Evolutionary conservation across 202 grass and related monocot genomes (phyloP).

Genomic region (Saccharum hybrid): DNA sequence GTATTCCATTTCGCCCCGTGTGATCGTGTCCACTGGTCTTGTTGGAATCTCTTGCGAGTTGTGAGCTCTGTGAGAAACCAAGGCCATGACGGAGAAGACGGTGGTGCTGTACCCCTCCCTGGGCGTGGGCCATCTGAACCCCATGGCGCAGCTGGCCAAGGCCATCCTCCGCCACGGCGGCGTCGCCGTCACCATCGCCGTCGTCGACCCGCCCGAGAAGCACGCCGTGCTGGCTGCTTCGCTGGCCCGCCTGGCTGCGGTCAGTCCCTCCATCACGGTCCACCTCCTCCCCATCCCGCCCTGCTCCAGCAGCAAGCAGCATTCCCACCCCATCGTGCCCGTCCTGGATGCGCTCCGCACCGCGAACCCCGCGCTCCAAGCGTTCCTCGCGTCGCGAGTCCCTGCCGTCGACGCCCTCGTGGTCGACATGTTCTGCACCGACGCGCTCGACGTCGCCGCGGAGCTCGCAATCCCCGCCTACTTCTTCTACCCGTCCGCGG

Average conservation of each 20-base stretch:
- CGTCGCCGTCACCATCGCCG: conserved; percentile 55
- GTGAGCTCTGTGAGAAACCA: not conserved
- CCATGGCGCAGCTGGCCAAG: conserved; percentile 64
- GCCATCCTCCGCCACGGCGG: conserved; percentile 45
- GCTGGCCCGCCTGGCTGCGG: conserved; percentile 18
- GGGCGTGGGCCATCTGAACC: conserved; percentile 61
- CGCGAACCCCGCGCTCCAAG: conserved; percentile 45
- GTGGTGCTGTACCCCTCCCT: conserved; percentile 61
- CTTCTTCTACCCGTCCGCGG: conserved; percentile 58
- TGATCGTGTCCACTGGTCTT: not conserved
- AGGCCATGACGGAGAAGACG: conserved; percentile 52
- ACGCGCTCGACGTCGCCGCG: conserved; percentile 54
- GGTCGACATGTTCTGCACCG: conserved; percentile 68
- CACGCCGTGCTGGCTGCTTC: conserved; percentile 15
- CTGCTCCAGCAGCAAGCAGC: not conserved
- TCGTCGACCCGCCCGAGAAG: conserved; percentile 48
- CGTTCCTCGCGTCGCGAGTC: conserved; percentile 34
- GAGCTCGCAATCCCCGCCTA: conserved; percentile 53
- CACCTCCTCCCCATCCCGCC: conserved; percentile 45
- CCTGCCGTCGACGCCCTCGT: conserved; percentile 54
- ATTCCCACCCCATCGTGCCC: conserved; percentile 20
- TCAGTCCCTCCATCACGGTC: conserved; percentile 52
- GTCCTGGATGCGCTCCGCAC: conserved; percentile 36
- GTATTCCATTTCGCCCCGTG: not conserved
- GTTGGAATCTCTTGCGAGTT: not conserved